Evolutionary conservation across 495 filamentous ascomycete species (phyloP), one percentile per base, ranked within the genome.

Genomic region (Tuber brumale): DNA sequence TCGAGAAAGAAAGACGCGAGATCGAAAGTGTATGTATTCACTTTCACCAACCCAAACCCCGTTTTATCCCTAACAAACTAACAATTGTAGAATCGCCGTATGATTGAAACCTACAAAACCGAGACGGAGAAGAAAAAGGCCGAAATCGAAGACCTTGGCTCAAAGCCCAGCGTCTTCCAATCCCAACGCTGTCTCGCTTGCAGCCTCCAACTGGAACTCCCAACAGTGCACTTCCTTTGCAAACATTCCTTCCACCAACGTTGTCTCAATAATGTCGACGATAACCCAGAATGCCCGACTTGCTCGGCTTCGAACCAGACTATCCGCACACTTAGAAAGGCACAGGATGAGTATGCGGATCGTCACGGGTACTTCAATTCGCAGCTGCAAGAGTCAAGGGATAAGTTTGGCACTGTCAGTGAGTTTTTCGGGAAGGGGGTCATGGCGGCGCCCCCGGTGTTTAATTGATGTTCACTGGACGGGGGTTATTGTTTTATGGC

Each of bases 371-470:
- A 97, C 83, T 99, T 99, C 85, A 87, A 88, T 82, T 91, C 91
- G 76, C 93, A 93, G 73, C 85, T 99, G 80, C 87, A 89, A 80
- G 89, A 93, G 83, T 92, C 91, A 61, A 88, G 90, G 74, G 95
- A 97, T 84, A 88, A 91, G 79, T 97, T 97, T 83, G 92, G 89
- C 69, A 93, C 93, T 27, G 88, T 98, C 6, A 92, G 92, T 78
- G 94, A 97, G 81, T 99, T 95, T 86, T 97, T 97, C 85, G 95
- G 94, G 7, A 86, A 93, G 78, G 96, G 95, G 1, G 93, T 98
- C 23, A 97, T 99, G 94, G 85, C 81, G 69, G 45, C 66, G 27
- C 78, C 78, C n/a, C 78, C 78, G 43, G 70, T 76, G 27, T 66
- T 66, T 66, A 35, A 66, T 31, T 66, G n/a, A 35, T 1, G 12